Base-by-base conservation (phyloP, 345 rosid species). In the Sisymbrium irio region DNA sequence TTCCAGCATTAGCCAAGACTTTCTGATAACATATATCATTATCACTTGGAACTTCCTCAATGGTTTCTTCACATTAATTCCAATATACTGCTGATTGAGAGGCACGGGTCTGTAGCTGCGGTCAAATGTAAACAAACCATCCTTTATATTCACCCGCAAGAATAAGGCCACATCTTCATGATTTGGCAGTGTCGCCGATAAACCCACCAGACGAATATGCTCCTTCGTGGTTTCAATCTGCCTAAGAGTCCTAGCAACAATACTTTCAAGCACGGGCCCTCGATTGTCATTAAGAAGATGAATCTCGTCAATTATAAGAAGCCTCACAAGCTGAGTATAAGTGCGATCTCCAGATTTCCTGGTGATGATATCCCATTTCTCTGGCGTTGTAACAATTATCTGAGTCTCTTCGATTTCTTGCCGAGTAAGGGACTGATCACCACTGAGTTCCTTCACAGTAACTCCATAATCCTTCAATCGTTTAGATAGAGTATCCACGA, bases 371-470 rank as follows among this genome's bases (percentile, higher is more conserved):
- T 91, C 98, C 98, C 98, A 93, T 73, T 93, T 93, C 83, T 91
- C 98, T 6, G 98, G 97, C 44, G 98, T 93, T 18, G 98, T 91
- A 69, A 93, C 98, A 25, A 93, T 87, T n/a, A 93, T 88, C 73
- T 93, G 98, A 39, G 94, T 86, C 78, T 91, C 98, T 49, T 91
- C 91, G 53, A 93, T 91, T 80, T 93, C 94, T 69, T 85, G 89
- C 60, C 96, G 89, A 27, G 84, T 93, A 72, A 93, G 81, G 44
- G 94, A 68, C 76, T 88, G 92, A 75, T 93, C 97, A 45, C 98
- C 98, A 75, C 98, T 93, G 59, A 91, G 81, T 77, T 93, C 98
- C 80, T 65, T 83, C 71, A 93, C 98, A 20, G 67, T 89, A 80
- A 85, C 85, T 65, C 88, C 89, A 75, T 85, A 91, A 5, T 78